A percentile compares a stretch with the other conserved stretches of the same genome.
These are phyloP conservation scores for Primulina eburnea DNA, from an alignment of 257 asterid species.

Conservation along the genomic window DNA sequence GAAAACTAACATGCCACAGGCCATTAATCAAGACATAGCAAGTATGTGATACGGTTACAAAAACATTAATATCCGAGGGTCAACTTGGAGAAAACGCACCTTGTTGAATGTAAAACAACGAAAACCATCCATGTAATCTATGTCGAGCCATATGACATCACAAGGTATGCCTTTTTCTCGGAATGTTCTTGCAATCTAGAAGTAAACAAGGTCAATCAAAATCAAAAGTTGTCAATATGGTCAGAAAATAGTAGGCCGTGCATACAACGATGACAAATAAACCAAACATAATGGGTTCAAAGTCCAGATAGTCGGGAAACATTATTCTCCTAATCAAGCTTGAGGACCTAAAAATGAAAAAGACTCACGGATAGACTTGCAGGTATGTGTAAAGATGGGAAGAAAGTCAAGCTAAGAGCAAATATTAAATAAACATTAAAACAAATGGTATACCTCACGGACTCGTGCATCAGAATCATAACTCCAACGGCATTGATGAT, in stretches of 20 bases:
- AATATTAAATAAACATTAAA: constrained; percentile 10
- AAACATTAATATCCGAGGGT: constrained; percentile 13
- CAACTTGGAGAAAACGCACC: constrained; percentile 40
- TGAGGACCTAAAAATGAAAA: not conserved
- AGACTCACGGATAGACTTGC: not conserved
- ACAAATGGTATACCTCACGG: constrained; percentile 61
- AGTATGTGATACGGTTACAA: not conserved
- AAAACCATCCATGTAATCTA: constrained; percentile 95
- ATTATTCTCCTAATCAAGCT: not conserved
- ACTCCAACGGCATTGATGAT: constrained; percentile 99
- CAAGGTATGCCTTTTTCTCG: constrained; percentile 90
- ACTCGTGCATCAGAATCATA: constrained; percentile 77
- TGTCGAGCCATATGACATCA: constrained; percentile 99
- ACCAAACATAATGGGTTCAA: not conserved
- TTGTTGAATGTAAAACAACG: constrained; percentile 90
- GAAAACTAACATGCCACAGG: not conserved
- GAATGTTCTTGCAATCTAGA: constrained; percentile 79
- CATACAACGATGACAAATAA: not conserved
- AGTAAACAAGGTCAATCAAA: constrained; percentile 13
- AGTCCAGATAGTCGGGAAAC: not conserved
- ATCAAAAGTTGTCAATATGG: not conserved
- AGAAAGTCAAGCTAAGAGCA: constrained; percentile 5
- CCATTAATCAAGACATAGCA: not conserved
- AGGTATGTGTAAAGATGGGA: not conserved
- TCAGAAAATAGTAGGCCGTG: not conserved